These are phyloP conservation scores for Aristolochia fimbriata DNA, from an alignment of 164 flowering plant genomes.

Conservation along the genomic window DNA sequence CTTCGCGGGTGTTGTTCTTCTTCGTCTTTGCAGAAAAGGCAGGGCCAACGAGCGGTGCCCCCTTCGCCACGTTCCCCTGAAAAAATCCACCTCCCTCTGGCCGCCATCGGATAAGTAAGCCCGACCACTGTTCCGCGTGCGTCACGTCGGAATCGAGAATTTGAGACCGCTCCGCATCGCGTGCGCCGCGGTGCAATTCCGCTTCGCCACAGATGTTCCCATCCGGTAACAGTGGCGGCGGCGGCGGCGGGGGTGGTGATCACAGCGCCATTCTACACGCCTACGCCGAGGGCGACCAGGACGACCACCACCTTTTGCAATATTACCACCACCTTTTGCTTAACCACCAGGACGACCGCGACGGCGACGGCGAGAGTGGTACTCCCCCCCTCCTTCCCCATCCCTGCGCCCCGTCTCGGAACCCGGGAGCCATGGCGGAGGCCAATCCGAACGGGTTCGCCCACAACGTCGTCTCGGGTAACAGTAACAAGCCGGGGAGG, in stretches of 20 bases:
- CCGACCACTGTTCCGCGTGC: background rate
- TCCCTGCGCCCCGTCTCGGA: no score
- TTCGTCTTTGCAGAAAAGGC: conserved; percentile 14
- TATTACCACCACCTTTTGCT: no score
- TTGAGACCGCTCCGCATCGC: background rate
- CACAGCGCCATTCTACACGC: conserved; percentile 1
- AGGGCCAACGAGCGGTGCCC: background rate
- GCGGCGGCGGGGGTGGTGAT: background rate
- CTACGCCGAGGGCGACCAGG: conserved; percentile 9
- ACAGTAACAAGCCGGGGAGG: no score
- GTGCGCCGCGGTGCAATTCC: conserved; percentile 12
- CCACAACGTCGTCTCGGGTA: no score
- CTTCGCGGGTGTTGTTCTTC: conserved; percentile 7
- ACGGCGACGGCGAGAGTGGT: background rate
- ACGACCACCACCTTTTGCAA: conserved; percentile 11
- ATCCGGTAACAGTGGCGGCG: background rate
- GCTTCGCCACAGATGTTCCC: conserved; percentile 26
- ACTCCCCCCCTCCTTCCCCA: no score
- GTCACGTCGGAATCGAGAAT: no score
- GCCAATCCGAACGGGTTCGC: no score
- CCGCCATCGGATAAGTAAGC: background rate
- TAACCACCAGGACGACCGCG: no score
- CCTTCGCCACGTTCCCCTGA: conserved; percentile 10
- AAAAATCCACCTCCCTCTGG: no score
- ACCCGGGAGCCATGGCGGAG: background rate